Evolutionary conservation across 169 alveolate genomes (phyloP), one percentile per base, ranked within the genome.

Genomic region (Cryptosporidium meleagridis): DNA sequence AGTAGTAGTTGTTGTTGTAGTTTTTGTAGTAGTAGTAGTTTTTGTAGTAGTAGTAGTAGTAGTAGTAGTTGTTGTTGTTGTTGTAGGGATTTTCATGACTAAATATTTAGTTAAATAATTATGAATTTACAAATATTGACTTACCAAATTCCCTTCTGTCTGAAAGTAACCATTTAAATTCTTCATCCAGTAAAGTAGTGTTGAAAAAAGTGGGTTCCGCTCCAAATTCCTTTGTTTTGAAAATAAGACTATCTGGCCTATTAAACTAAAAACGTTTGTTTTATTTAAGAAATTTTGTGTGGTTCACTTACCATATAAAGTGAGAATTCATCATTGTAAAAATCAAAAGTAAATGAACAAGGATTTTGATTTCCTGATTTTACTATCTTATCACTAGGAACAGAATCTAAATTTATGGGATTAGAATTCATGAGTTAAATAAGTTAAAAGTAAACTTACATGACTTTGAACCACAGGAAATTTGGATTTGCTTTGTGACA

Each of bases 301-400:
- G 18, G 37, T n/a, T 8, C 18, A 26, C 70, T 61, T 61, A 61
- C 70, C 70, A 61, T 61, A 18, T 61, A 61, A 4, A 61, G 41
- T 12, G 70, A 61, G 41, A 29, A 61, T 26, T 31, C 41, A 37
- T 61, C 41, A 29, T 61, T 31, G 16, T 7, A 61, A 7, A 61
- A 18, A 5, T 61, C 70, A 18, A 61, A 31, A 14, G 37, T 61
- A 61, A 61, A 61, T 31, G 70, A 61, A 61, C 70, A 61, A 37
- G 21, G 41, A 31, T 61, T 61, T 6, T 61, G 37, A 52, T 10
- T 52, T 16, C 61, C 31, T 8, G 61, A 9, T 52, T 16, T 52
- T 10, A 12, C 26, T 52, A 52, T 16, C 0, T 21, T 16, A 52
- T 10, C 14, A 4, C 61, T 52, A 16, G 61, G 23, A 21, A 52